Evolutionary conservation across 768 basidiomycete genomes (phyloP), one percentile per base, ranked within the genome.

Genomic region (Tricholomella constricta): DNA sequence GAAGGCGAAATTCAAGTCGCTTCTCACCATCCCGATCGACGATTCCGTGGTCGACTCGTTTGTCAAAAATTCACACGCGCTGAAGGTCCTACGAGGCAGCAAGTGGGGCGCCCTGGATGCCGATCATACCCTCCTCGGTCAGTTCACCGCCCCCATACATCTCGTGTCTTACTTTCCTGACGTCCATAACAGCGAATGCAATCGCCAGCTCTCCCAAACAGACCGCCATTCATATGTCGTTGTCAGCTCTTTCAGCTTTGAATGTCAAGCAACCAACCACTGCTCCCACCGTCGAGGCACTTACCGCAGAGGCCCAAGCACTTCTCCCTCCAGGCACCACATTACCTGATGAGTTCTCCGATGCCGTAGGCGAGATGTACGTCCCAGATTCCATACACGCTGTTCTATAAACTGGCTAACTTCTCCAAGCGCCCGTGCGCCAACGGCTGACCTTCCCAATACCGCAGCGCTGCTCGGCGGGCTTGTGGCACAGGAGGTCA

Each of bases 381-480:
- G 89, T 79, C 48, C 17, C n/a, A n/a, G 26, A 19, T 9, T 54
- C 53, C 29, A 15, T 38, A 26, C 31, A 42, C 20, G 12, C 44
- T n/a, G 38, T 6, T 36, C 6, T 7, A 23, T 45, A 31, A 19
- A 45, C 42, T 25, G n/a, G 59, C 51, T 65, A n/a, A 68, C 51
- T 10, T 25, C 50, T 12, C n/a, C 17, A 62, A 94, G 93, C 50
- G 85, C 78, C 10, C 88, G 94, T 2, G 78, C 92, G 7, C 91
- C 89, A 2, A 85, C 80, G 0, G 86, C 91, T 3, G 93, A 96
- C 62, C 72, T 98, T 3, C 96, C 96, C 6, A 98, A 94, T 59
- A 94, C 87, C 2, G 92, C 96, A 0, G 95, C 95, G 2, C 84
- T 98, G 63, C 75, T 98, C 0, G 97, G 97, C 1, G 97, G 97